Percentiles rank a stretch among this genome's conserved stretches.
Conservation (phyloP, 306 rosid species). For the Malus sieversii region DNA sequence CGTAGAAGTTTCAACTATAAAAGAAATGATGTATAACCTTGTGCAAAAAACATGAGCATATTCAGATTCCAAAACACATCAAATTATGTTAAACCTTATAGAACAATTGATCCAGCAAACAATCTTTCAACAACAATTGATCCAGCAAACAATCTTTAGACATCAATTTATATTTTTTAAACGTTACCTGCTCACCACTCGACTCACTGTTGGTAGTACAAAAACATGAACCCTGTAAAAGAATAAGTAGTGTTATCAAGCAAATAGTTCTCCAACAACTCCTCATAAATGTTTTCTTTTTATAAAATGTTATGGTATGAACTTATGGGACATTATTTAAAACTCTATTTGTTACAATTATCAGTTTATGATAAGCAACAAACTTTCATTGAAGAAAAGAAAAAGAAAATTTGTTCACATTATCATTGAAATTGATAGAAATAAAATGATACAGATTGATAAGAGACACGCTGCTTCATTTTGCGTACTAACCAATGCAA, state of each 20-base stretch:
- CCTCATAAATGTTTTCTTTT: conserved; percentile 1
- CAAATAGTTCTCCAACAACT: conserved; percentile 8
- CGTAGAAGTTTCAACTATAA: background rate
- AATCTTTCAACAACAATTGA: background rate
- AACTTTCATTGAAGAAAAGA: background rate
- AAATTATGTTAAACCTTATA: background rate
- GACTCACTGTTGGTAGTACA: conserved; percentile 83
- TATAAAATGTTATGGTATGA: background rate
- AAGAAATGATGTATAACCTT: background rate
- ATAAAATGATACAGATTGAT: background rate
- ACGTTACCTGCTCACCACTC: conserved; percentile 72
- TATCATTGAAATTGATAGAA: background rate
- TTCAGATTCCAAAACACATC: background rate
- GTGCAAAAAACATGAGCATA: background rate
- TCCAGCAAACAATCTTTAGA: background rate
- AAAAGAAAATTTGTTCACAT: background rate
- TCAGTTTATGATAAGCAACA: background rate
- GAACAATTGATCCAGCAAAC: background rate
- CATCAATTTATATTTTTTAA: background rate
- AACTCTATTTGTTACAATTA: background rate
- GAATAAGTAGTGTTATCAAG: conserved; percentile 11
- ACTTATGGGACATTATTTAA: background rate
- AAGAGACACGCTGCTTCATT: background rate
- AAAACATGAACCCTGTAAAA: conserved; percentile 80
- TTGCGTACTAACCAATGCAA: background rate